A percentile compares a stretch with the other conserved stretches of the same genome.
Conservation (phyloP, 2,329 filamentous ascomycete species). For the Apiospora koreana region DNA sequence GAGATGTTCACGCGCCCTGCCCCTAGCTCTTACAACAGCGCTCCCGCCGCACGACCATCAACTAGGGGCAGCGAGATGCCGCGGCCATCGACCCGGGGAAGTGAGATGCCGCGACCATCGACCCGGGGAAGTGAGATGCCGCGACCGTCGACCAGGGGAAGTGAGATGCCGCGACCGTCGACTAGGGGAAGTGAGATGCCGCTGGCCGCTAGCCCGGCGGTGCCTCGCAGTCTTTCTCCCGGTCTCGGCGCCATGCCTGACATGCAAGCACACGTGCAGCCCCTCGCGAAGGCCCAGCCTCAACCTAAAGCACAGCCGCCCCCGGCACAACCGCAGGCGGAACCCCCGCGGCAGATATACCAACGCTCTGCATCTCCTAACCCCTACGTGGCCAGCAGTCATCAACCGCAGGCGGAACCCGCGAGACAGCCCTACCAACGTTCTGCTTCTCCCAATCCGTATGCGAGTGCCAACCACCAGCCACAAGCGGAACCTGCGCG, state of each 20-base stretch:
- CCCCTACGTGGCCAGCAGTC: constrained; percentile 17
- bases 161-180: constrained; percentile 59
- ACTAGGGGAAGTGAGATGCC: constrained; percentile 62
- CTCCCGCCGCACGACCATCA: constrained; percentile 51
- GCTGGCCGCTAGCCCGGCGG: constrained; percentile 44
- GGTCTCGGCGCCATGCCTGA: background rate
- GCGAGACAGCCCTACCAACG: constrained; percentile 17
- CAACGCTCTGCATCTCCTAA: constrained; percentile 22
- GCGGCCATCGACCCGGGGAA: constrained; percentile 50
- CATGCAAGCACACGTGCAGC: background rate
- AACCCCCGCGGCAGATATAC: background rate
- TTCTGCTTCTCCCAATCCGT: constrained; percentile 18
- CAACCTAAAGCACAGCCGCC: constrained; percentile 63
- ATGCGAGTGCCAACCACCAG: constrained; percentile 15
- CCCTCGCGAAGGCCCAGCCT: constrained; percentile 44
- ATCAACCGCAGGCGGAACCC: background rate
- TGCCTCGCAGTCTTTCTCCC: constrained; percentile 65
- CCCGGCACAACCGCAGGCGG: constrained; percentile 53
- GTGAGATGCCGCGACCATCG: constrained; percentile 59
- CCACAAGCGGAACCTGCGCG: background rate
- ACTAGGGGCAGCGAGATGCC: constrained; percentile 62
- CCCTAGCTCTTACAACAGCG: constrained; percentile 36
- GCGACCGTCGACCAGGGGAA: constrained; percentile 51
- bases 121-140: constrained; percentile 62
- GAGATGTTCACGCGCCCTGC: constrained; percentile 66